These are phyloP conservation scores for Eremomyces bilateralis DNA, from an alignment of 495 filamentous ascomycete species.

Conservation along the genomic window DNA sequence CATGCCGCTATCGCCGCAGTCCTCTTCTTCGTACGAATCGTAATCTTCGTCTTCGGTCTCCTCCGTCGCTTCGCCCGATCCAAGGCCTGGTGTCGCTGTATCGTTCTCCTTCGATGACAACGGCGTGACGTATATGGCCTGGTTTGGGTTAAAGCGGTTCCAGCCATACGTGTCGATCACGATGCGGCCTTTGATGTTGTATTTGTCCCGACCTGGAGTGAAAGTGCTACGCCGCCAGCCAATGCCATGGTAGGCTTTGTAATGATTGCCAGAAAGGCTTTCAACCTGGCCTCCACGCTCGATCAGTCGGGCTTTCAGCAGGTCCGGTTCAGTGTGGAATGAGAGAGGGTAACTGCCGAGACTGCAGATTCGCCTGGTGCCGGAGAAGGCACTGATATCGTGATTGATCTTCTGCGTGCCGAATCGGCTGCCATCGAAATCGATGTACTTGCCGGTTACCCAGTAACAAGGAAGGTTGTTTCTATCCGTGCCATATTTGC, in stretches of 20 bases:
- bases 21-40: conserved; percentile 11
- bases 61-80: neutral
- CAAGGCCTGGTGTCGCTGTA: too few species aligned
- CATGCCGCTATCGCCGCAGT: conserved; percentile 16
- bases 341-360: conserved; percentile 34
- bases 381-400: conserved; percentile 28
- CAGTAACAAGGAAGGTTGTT: conserved; percentile 15
- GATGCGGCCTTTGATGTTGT: conserved; percentile 30
- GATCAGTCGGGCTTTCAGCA: conserved; percentile 16
- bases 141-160: conserved; percentile 22
- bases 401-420: conserved; percentile 25
- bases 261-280: conserved; percentile 34
- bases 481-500: conserved; percentile 15
- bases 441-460: conserved; percentile 26
- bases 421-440: conserved; percentile 38
- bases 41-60: conserved; percentile 8
- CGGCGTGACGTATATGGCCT: conserved; percentile 12
- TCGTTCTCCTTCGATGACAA: conserved; percentile 12
- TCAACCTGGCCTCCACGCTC: conserved; percentile 19
- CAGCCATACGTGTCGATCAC: conserved; percentile 30
- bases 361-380: conserved; percentile 31
- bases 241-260: conserved; percentile 35
- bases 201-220: conserved; percentile 20
- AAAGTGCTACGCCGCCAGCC: conserved; percentile 16
- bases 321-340: conserved; percentile 27